Conservation (phyloP, 257 asterid genomes). For the Solanum megistacrolobum region DNA sequence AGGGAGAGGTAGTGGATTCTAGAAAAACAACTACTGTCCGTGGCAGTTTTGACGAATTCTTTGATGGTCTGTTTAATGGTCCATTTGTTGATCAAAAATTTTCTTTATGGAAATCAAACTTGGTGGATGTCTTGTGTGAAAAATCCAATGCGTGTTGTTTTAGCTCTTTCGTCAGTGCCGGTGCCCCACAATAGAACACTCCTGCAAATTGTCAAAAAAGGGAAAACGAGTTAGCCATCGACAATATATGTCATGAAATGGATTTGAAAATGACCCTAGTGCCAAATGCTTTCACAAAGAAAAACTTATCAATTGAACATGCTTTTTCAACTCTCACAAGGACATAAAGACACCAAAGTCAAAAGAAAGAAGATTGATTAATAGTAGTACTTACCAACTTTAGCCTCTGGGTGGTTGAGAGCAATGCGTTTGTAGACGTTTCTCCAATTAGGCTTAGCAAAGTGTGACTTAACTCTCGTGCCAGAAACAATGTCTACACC, state of each 20-base stretch:
- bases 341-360: background rate
- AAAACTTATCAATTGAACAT: background rate
- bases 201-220: constrained; percentile 34
- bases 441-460: constrained; percentile 88
- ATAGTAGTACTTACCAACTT: constrained; percentile 47
- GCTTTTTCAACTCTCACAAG: background rate
- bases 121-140: constrained; percentile 63
- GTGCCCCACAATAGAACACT: constrained; percentile 92
- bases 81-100: constrained; percentile 38
- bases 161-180: constrained; percentile 59
- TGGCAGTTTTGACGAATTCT: background rate
- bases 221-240: background rate
- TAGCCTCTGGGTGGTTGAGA: constrained; percentile 42
- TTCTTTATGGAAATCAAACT: constrained; percentile 84
- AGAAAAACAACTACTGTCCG: background rate
- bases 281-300: background rate
- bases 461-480: constrained; percentile 76
- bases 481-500: constrained; percentile 86
- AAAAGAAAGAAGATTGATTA: background rate
- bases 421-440: constrained; percentile 68
- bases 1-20: background rate
- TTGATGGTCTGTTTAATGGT: background rate
- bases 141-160: constrained; percentile 61
- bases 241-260: background rate
- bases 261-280: background rate